Evolutionary conservation across 192 early-diverging fungal species (phyloP), one percentile per base, ranked within the genome.

Genomic region (Mortierella claussenii): DNA sequence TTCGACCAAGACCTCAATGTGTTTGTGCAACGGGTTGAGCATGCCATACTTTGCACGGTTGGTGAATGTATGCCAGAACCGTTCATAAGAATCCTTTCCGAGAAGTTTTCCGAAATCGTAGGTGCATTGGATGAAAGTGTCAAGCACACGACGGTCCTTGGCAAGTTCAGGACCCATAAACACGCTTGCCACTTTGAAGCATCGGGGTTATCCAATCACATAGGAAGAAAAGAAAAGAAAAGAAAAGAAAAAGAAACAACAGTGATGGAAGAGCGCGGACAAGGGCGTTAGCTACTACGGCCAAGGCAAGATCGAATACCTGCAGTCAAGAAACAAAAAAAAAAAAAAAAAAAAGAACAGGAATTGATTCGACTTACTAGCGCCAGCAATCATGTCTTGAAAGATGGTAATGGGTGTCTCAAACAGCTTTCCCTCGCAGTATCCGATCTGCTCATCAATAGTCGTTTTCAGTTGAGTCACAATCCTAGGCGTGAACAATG

Each of bases 331-430:
- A n/a, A 60, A 1, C 3, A 37, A 43, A 15, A 37, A 52, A 66
- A 15, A 1, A 0, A 37, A 20, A 13, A 47, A 31, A 48, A 26
- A 33, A 55, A 36, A 3, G 0, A 5, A 43, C n/a, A n/a, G n/a
- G n/a, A n/a, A n/a, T n/a, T n/a, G n/a, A n/a, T n/a, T n/a, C n/a
- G n/a, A n/a, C 47, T 47, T 80, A 75, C 81, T 79, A 1, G 81
- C 81, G 17, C 54, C 48, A 11, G 81, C 63, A 27, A 82, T 48
- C 81, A 82, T 82, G 11, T 61, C 56, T 28, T 73, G 69, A 1
- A 82, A 30, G 20, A 82, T 48, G 20, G 24, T 33, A 28, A 73
- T 34, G 3, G 75, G 64, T 12, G 73, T 60, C 26, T 55, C 64
- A 21, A 79, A 37, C 6, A 76, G 17, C 17, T 76, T 76, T 0